Percentiles rank a stretch among this genome's conserved stretches.
Evolutionary conservation across 352 stramenopile genomes (phyloP).

Genomic region (Globisporangium sylvaticum): DNA sequence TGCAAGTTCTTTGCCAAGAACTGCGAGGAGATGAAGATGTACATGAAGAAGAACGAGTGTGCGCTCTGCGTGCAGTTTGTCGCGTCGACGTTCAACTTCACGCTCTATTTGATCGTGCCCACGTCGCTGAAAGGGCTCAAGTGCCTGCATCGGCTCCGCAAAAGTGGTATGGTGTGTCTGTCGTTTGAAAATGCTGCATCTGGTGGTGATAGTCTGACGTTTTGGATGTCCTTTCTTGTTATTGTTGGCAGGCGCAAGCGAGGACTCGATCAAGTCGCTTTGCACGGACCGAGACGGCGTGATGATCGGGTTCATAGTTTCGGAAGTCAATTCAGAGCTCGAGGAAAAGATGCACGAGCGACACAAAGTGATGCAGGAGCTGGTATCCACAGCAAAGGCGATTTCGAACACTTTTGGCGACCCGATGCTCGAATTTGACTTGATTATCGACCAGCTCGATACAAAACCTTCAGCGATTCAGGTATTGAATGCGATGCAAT

Average conservation of each 20-base stretch:
- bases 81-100: conserved; percentile 81
- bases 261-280: conserved; percentile 81
- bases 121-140: conserved; percentile 59
- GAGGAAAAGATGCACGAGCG: conserved; percentile 73
- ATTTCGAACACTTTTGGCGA: conserved; percentile 80
- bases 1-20: conserved; percentile 88
- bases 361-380: conserved; percentile 79
- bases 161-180: conserved; percentile 43
- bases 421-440: conserved; percentile 82
- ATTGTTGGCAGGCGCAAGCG: conserved; percentile 48
- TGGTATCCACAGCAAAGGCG: conserved; percentile 66
- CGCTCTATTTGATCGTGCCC: conserved; percentile 77
- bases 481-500: conserved; percentile 22
- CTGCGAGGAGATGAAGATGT: conserved; percentile 80
- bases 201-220: not conserved
- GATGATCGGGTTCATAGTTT: conserved; percentile 84
- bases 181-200: not conserved
- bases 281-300: conserved; percentile 81
- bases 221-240: not conserved
- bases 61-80: conserved; percentile 80
- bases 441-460: conserved; percentile 80
- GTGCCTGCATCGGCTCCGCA: conserved; percentile 76
- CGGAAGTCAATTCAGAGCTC: conserved; percentile 83
- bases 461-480: conserved; percentile 84
- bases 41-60: conserved; percentile 87